Percentiles rank a stretch among this genome's conserved stretches.
These are phyloP conservation scores for Neofusicoccum sp. DNA, from an alignment of 2,329 filamentous ascomycete species.

Conservation along the genomic window DNA sequence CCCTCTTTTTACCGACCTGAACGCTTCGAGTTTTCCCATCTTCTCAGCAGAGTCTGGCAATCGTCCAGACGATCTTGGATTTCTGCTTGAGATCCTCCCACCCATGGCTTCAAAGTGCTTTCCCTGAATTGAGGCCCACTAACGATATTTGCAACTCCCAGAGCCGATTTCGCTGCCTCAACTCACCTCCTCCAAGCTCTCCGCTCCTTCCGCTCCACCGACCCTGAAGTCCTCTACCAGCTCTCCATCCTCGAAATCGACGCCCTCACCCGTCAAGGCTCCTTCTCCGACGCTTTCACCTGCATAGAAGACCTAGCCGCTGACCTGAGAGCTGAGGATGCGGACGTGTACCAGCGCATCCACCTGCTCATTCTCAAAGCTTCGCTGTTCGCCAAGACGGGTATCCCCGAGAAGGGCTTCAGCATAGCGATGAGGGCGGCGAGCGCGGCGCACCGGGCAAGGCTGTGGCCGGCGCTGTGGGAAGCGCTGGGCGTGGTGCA, in stretches of 20 bases:
- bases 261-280: constrained; percentile 53
- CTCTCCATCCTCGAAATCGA: constrained; percentile 61
- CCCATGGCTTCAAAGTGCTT: too few relatives aligned
- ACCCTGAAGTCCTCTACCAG: constrained; percentile 60
- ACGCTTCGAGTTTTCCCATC: too few relatives aligned
- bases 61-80: too few relatives aligned
- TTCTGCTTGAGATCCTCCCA: too few relatives aligned
- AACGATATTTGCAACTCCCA: constrained; percentile 26
- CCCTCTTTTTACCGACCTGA: neutral
- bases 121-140: neutral
- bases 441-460: constrained; percentile 67
- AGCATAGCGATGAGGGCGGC: constrained; percentile 74
- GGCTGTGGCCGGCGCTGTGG: constrained; percentile 70
- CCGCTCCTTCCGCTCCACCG: constrained; percentile 50
- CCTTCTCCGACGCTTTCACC: constrained; percentile 54
- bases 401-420: constrained; percentile 71
- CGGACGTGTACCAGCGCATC: constrained; percentile 67
- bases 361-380: constrained; percentile 72
- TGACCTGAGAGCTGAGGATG: constrained; percentile 52
- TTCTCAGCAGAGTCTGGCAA: too few relatives aligned
- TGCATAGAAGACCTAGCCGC: constrained; percentile 54
- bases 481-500: constrained; percentile 66
- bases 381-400: constrained; percentile 64
- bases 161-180: constrained; percentile 57
- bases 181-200: constrained; percentile 59